Percentiles rank a stretch among this genome's conserved stretches.
Evolutionary conservation across 495 filamentous ascomycete species (phyloP).

Genomic region (Viridothelium virens): DNA sequence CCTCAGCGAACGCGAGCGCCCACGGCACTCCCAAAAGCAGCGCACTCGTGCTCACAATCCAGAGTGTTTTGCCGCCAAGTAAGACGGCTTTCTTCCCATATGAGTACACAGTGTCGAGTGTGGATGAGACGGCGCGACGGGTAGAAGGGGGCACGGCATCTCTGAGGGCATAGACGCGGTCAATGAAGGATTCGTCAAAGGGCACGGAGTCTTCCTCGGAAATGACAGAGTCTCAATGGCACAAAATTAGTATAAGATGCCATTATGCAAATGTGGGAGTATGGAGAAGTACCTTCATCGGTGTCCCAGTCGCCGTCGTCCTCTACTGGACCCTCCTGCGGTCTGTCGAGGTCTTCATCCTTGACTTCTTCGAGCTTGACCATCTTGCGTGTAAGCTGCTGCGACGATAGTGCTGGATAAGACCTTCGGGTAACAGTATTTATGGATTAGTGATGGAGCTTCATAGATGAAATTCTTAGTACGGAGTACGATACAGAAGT

Average conservation of each 20-base stretch:
- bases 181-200: slow-evolving; percentile 57
- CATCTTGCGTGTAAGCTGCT: slow-evolving; percentile 53
- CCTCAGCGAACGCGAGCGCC: slow-evolving; percentile 85
- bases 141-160: slow-evolving; percentile 85
- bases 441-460: background rate
- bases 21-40: slow-evolving; percentile 88
- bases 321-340: slow-evolving; percentile 65
- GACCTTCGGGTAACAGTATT: background rate
- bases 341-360: slow-evolving; percentile 79
- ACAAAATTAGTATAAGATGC: slow-evolving; percentile 20
- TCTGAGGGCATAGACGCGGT: slow-evolving; percentile 76
- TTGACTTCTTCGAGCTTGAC: slow-evolving; percentile 93
- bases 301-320: slow-evolving; percentile 76
- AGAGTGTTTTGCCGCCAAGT: slow-evolving; percentile 74
- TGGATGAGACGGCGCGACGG: slow-evolving; percentile 58
- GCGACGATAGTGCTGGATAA: background rate
- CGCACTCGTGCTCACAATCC: slow-evolving; percentile 77
- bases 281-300: slow-evolving; percentile 63
- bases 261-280: slow-evolving; percentile 7
- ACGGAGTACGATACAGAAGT: background rate
- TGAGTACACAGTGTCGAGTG: slow-evolving; percentile 48
- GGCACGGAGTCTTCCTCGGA: slow-evolving; percentile 39
- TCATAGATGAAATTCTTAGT: too few relatives aligned
- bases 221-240: slow-evolving; percentile 51
- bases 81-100: slow-evolving; percentile 54